Evolutionary conservation across 345 rosid genomes (phyloP).

Genomic region (Brassica carinata): DNA sequence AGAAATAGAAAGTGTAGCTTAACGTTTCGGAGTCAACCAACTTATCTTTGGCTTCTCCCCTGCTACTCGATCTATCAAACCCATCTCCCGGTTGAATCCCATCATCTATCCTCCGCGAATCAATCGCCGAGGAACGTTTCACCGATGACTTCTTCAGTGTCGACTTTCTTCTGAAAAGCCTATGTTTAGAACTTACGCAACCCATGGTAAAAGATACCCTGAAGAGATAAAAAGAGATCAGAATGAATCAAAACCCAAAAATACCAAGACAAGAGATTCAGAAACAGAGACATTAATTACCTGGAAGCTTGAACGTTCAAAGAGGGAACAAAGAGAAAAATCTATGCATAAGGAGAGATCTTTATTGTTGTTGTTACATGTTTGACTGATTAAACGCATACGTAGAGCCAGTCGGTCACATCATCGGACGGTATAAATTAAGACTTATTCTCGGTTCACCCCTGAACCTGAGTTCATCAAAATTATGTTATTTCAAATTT

Average conservation of each 20-base stretch:
- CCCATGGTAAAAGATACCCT: conserved; percentile 54
- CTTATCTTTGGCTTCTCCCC: conserved; percentile 16
- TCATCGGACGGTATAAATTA: conserved; percentile 1
- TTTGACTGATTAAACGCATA: conserved; percentile 40
- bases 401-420: conserved; percentile 4
- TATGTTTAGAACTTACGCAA: conserved; percentile 68
- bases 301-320: not conserved
- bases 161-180: conserved; percentile 36
- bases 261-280: not conserved
- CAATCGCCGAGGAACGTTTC: conserved; percentile 50
- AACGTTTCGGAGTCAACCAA: conserved; percentile 19
- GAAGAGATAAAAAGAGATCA: conserved; percentile 10
- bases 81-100: conserved; percentile 39
- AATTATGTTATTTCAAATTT: too few relatives aligned
- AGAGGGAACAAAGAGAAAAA: conserved; percentile 1
- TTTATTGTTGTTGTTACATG: conserved; percentile 10
- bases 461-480: too few relatives aligned
- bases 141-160: conserved; percentile 55
- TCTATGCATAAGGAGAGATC: conserved; percentile 11
- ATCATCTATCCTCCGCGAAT: conserved; percentile 61
- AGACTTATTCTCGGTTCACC: too few relatives aligned
- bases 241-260: conserved; percentile 15
- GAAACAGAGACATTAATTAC: not conserved
- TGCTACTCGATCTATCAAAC: conserved; percentile 22
- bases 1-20: conserved; percentile 5